phyloP scores from a whole-genome alignment of 2,329 filamentous ascomycete species.

The Colletotrichum brevisporum region DNA sequence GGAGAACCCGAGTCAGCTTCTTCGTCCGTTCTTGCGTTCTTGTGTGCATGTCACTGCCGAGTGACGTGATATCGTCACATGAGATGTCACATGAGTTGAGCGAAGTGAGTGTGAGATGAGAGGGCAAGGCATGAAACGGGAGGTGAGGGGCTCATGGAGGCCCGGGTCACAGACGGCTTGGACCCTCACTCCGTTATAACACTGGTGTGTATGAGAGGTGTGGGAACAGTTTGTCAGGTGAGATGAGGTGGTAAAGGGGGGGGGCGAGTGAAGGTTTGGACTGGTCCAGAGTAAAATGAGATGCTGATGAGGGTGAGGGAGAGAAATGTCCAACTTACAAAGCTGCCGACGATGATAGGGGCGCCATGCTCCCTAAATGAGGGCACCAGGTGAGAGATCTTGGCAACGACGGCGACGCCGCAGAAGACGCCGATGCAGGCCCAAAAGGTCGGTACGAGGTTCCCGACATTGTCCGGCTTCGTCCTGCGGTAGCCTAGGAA shows the following conservation, averaged over 20 bases:
- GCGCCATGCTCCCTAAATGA: conserved; percentile 66
- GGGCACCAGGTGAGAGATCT: conserved; percentile 67
- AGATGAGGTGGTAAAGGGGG: not conserved
- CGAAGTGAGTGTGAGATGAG: not conserved
- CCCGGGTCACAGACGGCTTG: conserved; percentile 1
- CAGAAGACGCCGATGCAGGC: conserved; percentile 75
- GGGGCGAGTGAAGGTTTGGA: not conserved
- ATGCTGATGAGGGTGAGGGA: not conserved
- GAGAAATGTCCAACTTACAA: conserved; percentile 65
- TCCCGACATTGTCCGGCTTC: conserved; percentile 62
- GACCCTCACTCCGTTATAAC: not conserved
- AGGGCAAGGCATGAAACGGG: conserved; percentile 5
- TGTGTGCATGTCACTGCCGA: conserved; percentile 10
- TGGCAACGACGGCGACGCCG: conserved; percentile 72
- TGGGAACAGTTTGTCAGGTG: not conserved
- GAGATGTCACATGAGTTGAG: not conserved
- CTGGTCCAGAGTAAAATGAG: not conserved
- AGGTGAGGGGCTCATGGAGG: not conserved
- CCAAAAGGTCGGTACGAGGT: conserved; percentile 72
- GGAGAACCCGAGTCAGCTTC: conserved; percentile 3
- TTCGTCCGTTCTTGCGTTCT: conserved; percentile 1
- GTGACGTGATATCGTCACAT: conserved; percentile 23
- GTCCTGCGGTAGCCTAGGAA: conserved; percentile 75
- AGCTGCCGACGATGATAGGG: conserved; percentile 77
- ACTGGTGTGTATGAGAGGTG: conserved; percentile 40